phyloP scores from a whole-genome alignment of 176 grass and related monocot genomes.

The Carex myosuroides region DNA sequence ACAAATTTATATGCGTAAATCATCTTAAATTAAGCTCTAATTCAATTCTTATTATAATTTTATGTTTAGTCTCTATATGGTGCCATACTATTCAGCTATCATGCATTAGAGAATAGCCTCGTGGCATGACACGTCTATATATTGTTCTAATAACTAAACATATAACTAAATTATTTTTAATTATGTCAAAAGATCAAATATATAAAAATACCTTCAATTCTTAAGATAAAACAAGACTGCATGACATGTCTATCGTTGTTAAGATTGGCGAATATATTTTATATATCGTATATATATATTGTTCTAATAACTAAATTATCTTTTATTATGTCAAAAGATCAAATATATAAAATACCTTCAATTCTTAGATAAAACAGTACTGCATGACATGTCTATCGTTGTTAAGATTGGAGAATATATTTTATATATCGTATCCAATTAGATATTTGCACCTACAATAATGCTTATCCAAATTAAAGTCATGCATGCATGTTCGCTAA shows the following conservation, averaged over 20 bases:
- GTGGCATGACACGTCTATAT: too few species aligned
- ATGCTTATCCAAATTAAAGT: not conserved
- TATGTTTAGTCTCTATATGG: too few species aligned
- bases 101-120: too few species aligned
- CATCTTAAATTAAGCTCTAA: not conserved
- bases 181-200: not conserved
- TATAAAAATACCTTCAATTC: not conserved
- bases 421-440: not conserved
- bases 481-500: not conserved
- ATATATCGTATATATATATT: too few species aligned
- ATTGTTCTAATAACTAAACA: not conserved
- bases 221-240: not conserved
- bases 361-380: not conserved
- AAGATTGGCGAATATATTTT: not conserved
- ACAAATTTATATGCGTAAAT: not conserved
- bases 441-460: not conserved
- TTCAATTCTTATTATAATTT: too few species aligned
- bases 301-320: too few species aligned
- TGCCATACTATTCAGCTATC: too few species aligned
- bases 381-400: not conserved
- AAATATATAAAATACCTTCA: too few species aligned
- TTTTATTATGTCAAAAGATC: too few species aligned
- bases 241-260: not conserved
- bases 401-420: not conserved
- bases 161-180: not conserved